Percentiles rank a stretch among this genome's conserved stretches.
Conservation (phyloP, 2,329 filamentous ascomycete genomes). For the Aspergillus ibericus region DNA sequence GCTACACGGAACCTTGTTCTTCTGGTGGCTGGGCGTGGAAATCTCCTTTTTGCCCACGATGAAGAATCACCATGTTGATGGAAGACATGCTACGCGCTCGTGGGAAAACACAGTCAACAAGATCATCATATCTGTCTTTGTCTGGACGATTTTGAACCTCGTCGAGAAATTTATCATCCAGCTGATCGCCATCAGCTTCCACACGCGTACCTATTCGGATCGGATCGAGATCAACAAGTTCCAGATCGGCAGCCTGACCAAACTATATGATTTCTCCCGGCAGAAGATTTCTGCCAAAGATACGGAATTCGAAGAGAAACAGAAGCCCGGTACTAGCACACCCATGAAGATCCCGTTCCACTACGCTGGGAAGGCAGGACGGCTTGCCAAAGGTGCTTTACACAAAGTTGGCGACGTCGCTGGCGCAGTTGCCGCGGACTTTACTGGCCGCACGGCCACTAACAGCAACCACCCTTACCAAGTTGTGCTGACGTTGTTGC, state of each 20-base stretch:
- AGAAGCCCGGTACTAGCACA: constrained; percentile 47
- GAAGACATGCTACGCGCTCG: constrained; percentile 51
- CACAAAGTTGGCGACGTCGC: constrained; percentile 83
- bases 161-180: constrained; percentile 92
- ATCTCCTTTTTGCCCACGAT: constrained; percentile 84
- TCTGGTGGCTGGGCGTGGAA: constrained; percentile 87
- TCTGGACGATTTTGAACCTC: constrained; percentile 76
- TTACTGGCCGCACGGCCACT: constrained; percentile 71
- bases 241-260: constrained; percentile 69
- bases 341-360: constrained; percentile 74
- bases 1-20: constrained; percentile 79
- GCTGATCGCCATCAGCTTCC: constrained; percentile 90
- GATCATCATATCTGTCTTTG: constrained; percentile 80
- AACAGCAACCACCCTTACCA: constrained; percentile 77
- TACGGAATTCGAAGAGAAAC: constrained; percentile 69
- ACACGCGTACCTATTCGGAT: constrained; percentile 84
- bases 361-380: constrained; percentile 66
- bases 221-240: constrained; percentile 92
- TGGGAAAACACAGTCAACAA: constrained; percentile 85
- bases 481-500: constrained; percentile 76
- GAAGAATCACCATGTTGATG: constrained; percentile 61
- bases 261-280: constrained; percentile 66
- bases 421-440: constrained; percentile 83
- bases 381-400: constrained; percentile 72
- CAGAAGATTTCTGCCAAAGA: constrained; percentile 68